Evolutionary conservation across 139 green algal species (phyloP).

Genomic region (Nannochloris sp.): DNA sequence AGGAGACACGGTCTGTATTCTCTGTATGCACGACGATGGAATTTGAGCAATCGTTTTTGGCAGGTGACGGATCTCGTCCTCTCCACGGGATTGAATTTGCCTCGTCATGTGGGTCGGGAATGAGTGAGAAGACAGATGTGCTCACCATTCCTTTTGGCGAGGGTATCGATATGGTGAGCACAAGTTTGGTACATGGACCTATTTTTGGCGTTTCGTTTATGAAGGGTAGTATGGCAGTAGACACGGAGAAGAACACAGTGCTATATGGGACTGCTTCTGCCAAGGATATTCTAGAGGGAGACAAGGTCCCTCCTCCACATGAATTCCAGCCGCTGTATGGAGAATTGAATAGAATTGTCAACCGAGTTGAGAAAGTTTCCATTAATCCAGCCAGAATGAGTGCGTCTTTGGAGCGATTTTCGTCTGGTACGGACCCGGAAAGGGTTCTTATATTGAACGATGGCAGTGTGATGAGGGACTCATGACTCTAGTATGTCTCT

Average conservation of each 20-base stretch:
- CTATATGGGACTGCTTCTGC: constrained; percentile 14
- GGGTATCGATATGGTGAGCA: background rate
- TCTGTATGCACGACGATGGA: constrained; percentile 9
- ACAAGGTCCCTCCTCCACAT: background rate
- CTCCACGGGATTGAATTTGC: constrained; percentile 13
- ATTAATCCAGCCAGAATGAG: background rate
- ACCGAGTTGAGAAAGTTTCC: background rate
- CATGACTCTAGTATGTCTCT: background rate
- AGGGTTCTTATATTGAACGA: background rate
- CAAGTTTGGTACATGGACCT: background rate
- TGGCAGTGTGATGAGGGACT: background rate
- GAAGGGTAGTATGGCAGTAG: constrained; percentile 2
- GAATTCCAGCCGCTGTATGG: constrained; percentile 18
- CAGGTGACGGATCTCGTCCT: background rate
- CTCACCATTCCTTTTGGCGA: background rate
- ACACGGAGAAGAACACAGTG: background rate
- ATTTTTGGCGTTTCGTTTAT: background rate
- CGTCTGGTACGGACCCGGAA: background rate
- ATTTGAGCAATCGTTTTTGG: background rate
- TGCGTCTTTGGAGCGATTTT: constrained; percentile 7
- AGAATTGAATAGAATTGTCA: background rate
- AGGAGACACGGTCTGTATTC: constrained; percentile 12
- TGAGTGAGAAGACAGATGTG: background rate
- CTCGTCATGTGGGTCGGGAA: constrained; percentile 1
- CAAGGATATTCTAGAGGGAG: constrained; percentile 5